phyloP scores from a whole-genome alignment of 108 stramenopile genomes.

The Aureococcus anophagefferens region DNA sequence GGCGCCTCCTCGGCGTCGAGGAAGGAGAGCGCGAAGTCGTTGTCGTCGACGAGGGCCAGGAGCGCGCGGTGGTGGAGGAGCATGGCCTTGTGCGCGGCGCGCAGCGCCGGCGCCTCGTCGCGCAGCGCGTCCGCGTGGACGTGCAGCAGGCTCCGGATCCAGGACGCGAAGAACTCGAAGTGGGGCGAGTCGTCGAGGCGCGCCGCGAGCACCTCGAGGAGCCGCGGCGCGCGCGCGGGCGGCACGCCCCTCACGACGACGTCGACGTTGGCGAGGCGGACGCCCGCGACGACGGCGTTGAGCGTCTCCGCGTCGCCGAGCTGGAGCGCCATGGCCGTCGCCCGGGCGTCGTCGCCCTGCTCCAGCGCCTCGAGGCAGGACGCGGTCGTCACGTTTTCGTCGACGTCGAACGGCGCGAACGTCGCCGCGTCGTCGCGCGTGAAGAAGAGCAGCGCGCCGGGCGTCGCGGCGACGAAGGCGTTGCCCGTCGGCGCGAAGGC shows the following conservation, averaged over 20 bases:
- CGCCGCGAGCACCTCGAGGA: not conserved
- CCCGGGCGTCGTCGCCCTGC: conserved; percentile 18
- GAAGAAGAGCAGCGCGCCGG: conserved; percentile 43
- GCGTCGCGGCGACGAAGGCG: conserved; percentile 45
- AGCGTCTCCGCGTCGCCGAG: conserved; percentile 22
- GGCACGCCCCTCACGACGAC: not conserved
- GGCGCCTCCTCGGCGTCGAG: not conserved
- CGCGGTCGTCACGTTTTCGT: conserved; percentile 23
- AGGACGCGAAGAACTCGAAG: not conserved
- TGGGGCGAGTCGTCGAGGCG: not conserved
- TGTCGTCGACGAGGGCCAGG: not conserved
- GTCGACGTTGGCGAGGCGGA: not conserved
- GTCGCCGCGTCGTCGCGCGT: conserved; percentile 35
- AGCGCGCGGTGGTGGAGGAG: not conserved
- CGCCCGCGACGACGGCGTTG: not conserved
- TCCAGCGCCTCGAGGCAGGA: conserved; percentile 10
- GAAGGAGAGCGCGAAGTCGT: not conserved
- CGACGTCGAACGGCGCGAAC: conserved; percentile 48
- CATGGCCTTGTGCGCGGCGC: not conserved
- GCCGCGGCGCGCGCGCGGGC: not conserved
- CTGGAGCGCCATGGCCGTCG: conserved; percentile 37
- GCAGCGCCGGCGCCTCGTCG: not conserved
- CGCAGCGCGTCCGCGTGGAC: not conserved
- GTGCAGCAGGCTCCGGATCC: not conserved
- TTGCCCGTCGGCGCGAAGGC: conserved; percentile 43